These are phyloP conservation scores for Zizania palustris DNA, from an alignment of 202 grass and related monocot genomes.

Conservation along the genomic window DNA sequence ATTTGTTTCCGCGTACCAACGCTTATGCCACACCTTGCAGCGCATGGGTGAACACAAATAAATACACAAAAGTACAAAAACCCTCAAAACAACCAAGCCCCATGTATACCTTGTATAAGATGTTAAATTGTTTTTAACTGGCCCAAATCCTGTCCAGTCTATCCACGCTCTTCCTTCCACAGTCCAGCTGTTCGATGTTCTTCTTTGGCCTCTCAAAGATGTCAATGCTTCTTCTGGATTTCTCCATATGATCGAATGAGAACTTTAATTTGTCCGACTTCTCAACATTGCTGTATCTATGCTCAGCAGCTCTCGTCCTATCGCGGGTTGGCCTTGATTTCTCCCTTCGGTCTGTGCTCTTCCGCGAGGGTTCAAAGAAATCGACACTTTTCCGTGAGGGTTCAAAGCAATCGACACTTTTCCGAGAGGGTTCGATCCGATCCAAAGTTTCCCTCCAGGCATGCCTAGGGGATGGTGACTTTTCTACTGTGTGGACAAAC, in stretches of 20 bases:
- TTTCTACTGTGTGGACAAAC: slow-evolving; percentile 66
- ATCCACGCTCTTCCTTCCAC: slow-evolving; percentile 72
- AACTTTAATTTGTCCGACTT: slow-evolving; percentile 73
- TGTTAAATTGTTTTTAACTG: slow-evolving; percentile 43
- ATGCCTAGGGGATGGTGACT: slow-evolving; percentile 58
- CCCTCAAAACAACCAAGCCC: slow-evolving; percentile 41
- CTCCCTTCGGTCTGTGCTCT: slow-evolving; percentile 62
- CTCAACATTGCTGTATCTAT: slow-evolving; percentile 81
- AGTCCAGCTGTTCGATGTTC: slow-evolving; percentile 70
- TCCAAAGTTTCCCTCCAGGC: slow-evolving; percentile 64
- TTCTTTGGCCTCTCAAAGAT: slow-evolving; percentile 63
- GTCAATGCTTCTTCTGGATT: slow-evolving; percentile 77
- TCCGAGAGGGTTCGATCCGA: slow-evolving; percentile 56
- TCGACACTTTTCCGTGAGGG: slow-evolving; percentile 62
- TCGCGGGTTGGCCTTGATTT: slow-evolving; percentile 56
- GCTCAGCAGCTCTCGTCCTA: slow-evolving; percentile 53
- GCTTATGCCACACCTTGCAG: slow-evolving; percentile 37
- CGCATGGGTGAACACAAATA: slow-evolving; percentile 48
- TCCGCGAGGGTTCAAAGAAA: slow-evolving; percentile 56
- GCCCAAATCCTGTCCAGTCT: slow-evolving; percentile 87
- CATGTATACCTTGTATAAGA: slow-evolving; percentile 61
- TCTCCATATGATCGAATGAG: slow-evolving; percentile 67
- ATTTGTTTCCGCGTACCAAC: slow-evolving; percentile 24
- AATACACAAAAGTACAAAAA: slow-evolving; percentile 46
- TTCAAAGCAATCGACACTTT: slow-evolving; percentile 55